Evolutionary conservation across 768 basidiomycete species (phyloP), one percentile per base, ranked within the genome.

Genomic region (Sporobolomyces pararoseus): DNA sequence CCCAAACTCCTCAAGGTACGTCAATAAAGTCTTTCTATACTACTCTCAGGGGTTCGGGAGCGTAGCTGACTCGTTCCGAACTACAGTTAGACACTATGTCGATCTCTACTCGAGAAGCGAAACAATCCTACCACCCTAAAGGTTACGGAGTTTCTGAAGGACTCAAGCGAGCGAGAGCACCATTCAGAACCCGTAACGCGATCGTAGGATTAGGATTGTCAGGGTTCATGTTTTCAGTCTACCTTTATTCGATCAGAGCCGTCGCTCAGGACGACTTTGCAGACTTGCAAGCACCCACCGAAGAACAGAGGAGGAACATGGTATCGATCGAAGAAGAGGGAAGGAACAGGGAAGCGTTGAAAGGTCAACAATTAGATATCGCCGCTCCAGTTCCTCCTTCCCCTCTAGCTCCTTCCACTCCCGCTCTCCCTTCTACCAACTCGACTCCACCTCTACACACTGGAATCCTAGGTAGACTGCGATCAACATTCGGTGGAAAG

Each of bases 201-300:
- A 44, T 95, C 55, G 90, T 89, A 0, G 95, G 94, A 12, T 71
- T 87, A 52, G 76, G 82, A 4, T 83, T 97, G 51, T 84, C 86
- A 32, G 83, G 84, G 0, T 94, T 96, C 78, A 87, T 86, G 34
- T 84, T 86, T 19, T 88, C 87, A 32, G 87, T 96, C 13, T 98
- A 91, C 86, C 83, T 87, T 6, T 98, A 97, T 81, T 93, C 92
- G 23, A 95, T 98, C 77, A 85, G 86, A 35, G 93, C 92, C 34
- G 93, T 97, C 64, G 91, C 89, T 77, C 93, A 97, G 77, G 93
- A 96, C 78, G 86, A 89, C 47, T 96, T 95, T 78, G 86, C 88
- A 73, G 90, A 91, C 78, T 83, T 90, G 49, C 89, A 90, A 75
- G 84, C 84, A 49, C 82, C 88, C 27, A 84, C 82, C 37, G 72